Percentiles rank a stretch among this genome's conserved stretches.
phyloP scores from a whole-genome alignment of 495 filamentous ascomycete genomes.

The Penicillium psychrofluorescens region DNA sequence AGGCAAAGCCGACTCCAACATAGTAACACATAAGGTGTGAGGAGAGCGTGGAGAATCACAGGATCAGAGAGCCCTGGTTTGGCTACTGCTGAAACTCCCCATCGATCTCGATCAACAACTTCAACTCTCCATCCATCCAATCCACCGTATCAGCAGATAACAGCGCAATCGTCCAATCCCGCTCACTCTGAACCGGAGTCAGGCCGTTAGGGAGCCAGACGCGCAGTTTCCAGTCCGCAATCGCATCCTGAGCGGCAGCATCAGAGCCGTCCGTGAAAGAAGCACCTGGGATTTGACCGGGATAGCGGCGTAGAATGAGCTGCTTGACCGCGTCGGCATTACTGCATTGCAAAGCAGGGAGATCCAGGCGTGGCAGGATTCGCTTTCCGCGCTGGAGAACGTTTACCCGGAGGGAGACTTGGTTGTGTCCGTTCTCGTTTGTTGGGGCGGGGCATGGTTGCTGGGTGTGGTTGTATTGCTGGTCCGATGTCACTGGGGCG shows the following conservation, averaged over 20 bases:
- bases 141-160: slow-evolving; percentile 36
- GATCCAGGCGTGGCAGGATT: slow-evolving; percentile 29
- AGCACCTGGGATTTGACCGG: slow-evolving; percentile 24
- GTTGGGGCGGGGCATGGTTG: slow-evolving; percentile 5
- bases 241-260: slow-evolving; percentile 8
- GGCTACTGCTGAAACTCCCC: slow-evolving; percentile 5
- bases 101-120: slow-evolving; percentile 35
- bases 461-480: slow-evolving; percentile 13
- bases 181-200: slow-evolving; percentile 26
- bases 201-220: slow-evolving; percentile 37
- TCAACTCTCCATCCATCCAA: slow-evolving; percentile 47
- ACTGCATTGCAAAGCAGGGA: slow-evolving; percentile 28
- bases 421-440: slow-evolving; percentile 2
- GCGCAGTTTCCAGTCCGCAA: slow-evolving; percentile 27
- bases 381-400: slow-evolving; percentile 37
- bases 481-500: slow-evolving; percentile 7
- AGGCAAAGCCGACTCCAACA: background rate
- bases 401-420: slow-evolving; percentile 32
- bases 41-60: background rate
- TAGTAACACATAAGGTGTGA: background rate
- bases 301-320: slow-evolving; percentile 25
- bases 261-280: slow-evolving; percentile 7
- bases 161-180: slow-evolving; percentile 39
- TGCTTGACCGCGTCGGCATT: slow-evolving; percentile 26
- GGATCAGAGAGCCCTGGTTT: background rate